Evolutionary conservation across 169 alveolate species (phyloP), one percentile per base, ranked within the genome.

Genomic region (Eimeria acervulina): DNA sequence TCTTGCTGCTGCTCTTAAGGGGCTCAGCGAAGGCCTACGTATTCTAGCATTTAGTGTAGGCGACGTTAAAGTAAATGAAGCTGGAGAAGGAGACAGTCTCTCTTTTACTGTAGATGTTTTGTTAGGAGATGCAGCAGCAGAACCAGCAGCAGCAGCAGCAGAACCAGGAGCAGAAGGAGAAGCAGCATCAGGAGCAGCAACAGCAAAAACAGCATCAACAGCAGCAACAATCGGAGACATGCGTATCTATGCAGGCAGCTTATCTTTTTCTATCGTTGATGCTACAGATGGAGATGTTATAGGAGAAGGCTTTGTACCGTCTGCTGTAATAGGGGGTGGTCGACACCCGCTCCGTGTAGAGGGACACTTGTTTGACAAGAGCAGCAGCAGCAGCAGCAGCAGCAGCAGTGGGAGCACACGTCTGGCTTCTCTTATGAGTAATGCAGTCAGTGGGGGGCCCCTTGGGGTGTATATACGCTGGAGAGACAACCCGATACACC

Each of bases 281-380:
- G 52, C 85, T 7, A 13, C 44, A 5, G 85, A 74, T 38, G 6
- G 1, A 12, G 10, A 0, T 13, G 1, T 36, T 13, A 38, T 74
- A 21, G 85, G 85, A 44, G 55, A 74, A 44, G 52, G 38, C 23
- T 74, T 23, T 36, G 47, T 74, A 44, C 52, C 85, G 26, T 19
- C 52, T 6, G 85, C 85, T 33, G 85, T 74, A 31, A 12, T 74
- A 19, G 85, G 85, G n/a, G 52, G 85, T 23, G 47, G 85, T 1
- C 10, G 52, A 36, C 33, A 38, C 52, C 52, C 33, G 5, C 13
- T 44, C 52, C 52, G 40, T 74, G 85, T 4, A 4, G 23, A 1
- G 21, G 28, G 4, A 0, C 19, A 44, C n/a, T 26, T 33, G 13
- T 28, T 12, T 33, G 55, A 47, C 12, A 47, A n/a, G n/a, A n/a